Conservation (phyloP, 768 basidiomycete genomes). For the Coprinopsis marcescibilis region DNA sequence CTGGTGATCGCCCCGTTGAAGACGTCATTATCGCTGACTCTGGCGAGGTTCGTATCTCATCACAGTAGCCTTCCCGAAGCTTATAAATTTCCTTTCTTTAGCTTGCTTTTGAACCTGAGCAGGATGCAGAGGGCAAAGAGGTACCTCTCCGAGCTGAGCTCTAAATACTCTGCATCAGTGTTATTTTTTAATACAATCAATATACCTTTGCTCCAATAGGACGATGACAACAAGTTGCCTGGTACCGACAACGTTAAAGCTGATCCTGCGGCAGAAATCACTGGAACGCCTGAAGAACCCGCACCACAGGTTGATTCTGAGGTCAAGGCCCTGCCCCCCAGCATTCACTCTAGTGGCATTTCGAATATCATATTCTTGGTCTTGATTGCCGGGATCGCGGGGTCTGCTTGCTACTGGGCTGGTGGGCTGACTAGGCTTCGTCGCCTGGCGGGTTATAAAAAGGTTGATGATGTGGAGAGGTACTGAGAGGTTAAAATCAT, state of each 20-base stretch:
- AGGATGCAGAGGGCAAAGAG: slow-evolving; percentile 71
- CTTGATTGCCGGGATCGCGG: slow-evolving; percentile 39
- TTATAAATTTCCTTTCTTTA: slow-evolving; percentile 22
- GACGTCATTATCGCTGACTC: slow-evolving; percentile 78
- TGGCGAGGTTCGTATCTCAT: slow-evolving; percentile 65
- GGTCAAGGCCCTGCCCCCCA: slow-evolving; percentile 9
- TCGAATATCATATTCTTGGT: slow-evolving; percentile 30
- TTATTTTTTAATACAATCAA: slow-evolving; percentile 22
- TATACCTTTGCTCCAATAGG: background rate
- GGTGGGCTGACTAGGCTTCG: slow-evolving; percentile 45
- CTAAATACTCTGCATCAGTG: slow-evolving; percentile 38
- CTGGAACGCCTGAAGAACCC: background rate
- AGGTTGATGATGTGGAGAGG: slow-evolving; percentile 24
- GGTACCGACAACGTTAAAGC: background rate
- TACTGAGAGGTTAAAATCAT: slow-evolving; percentile 14
- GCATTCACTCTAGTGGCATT: slow-evolving; percentile 14
- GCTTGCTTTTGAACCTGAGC: slow-evolving; percentile 48
- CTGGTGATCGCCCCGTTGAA: slow-evolving; percentile 65
- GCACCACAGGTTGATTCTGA: background rate
- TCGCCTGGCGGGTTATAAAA: slow-evolving; percentile 39
- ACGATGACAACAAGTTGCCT: background rate
- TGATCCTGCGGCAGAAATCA: background rate
- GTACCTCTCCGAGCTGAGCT: slow-evolving; percentile 95
- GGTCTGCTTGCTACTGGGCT: slow-evolving; percentile 42
- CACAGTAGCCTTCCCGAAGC: no score